Evolutionary conservation across 495 filamentous ascomycete genomes (phyloP).

Genomic region (Ramalina peruviana): DNA sequence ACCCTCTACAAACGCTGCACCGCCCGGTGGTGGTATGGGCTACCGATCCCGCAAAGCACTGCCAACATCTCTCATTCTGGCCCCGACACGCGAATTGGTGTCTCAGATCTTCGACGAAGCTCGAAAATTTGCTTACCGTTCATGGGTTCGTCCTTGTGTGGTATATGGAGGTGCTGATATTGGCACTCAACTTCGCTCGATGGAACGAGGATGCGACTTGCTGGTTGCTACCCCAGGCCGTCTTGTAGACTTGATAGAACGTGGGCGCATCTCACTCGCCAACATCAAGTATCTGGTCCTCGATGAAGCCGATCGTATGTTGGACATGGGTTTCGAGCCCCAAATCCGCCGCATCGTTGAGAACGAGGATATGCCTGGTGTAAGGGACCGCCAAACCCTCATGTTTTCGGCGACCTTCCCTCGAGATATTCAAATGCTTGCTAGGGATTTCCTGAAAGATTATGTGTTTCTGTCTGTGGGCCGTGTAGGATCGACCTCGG

Average conservation of each 20-base stretch:
- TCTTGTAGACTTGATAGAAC: conserved; percentile 94
- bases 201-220: conserved; percentile 94
- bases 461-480: conserved; percentile 98
- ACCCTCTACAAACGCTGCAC: conserved; percentile 49
- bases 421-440: conserved; percentile 96
- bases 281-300: conserved; percentile 99
- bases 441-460: conserved; percentile 93
- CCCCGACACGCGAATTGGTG: conserved; percentile 92
- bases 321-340: conserved; percentile 99
- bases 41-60: conserved; percentile 86
- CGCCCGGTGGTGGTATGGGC: conserved; percentile 52
- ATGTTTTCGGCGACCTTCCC: conserved; percentile 99
- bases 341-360: conserved; percentile 98
- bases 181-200: conserved; percentile 87
- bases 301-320: conserved; percentile 98
- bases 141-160: conserved; percentile 95
- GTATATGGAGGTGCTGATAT: conserved; percentile 99
- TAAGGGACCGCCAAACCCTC: conserved; percentile 81
- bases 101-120: conserved; percentile 97
- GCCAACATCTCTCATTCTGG: conserved; percentile 87
- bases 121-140: conserved; percentile 96
- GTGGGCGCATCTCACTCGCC: conserved; percentile 87
- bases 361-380: conserved; percentile 89
- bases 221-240: conserved; percentile 94
- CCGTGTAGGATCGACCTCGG: conserved; percentile 97